Evolutionary conservation across 148 eudicot species (phyloP).

Genomic region (Chenopodium berlandieri): DNA sequence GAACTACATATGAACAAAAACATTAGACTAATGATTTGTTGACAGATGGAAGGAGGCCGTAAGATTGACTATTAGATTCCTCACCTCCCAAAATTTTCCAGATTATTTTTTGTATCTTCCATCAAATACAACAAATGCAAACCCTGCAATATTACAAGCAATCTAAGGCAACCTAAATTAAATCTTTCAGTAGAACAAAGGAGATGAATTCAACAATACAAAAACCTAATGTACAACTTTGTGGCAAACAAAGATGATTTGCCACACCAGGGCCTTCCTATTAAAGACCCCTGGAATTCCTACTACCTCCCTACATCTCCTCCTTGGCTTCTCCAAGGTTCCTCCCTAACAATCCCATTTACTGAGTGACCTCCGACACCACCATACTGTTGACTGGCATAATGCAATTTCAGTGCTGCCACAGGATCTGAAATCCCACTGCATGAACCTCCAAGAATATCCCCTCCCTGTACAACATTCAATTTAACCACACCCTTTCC

Average conservation of each 20-base stretch:
- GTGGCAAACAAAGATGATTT: conserved; percentile 33
- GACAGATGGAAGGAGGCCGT: conserved; percentile 13
- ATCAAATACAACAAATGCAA: conserved; percentile 80
- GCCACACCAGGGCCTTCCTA: conserved; percentile 23
- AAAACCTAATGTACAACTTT: conserved; percentile 59
- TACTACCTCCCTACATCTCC: conserved; percentile 75
- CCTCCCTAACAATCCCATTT: conserved; percentile 16
- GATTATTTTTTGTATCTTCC: conserved; percentile 44
- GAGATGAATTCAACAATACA: conserved; percentile 37
- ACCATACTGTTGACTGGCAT: conserved; percentile 46
- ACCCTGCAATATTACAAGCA: conserved; percentile 45
- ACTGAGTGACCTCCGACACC: conserved; percentile 26
- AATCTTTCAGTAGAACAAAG: conserved; percentile 26
- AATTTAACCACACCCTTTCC: conserved; percentile 38
- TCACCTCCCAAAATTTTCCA: conserved; percentile 33
- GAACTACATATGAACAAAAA: neutral
- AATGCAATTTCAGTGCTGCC: conserved; percentile 73
- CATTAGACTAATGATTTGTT: neutral
- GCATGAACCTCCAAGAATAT: conserved; percentile 37
- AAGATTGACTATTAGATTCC: conserved; percentile 7
- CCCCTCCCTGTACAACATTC: conserved; percentile 50
- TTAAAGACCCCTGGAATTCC: conserved; percentile 24
- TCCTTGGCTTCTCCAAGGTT: conserved; percentile 15
- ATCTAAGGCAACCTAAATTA: conserved; percentile 25
- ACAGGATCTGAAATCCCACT: conserved; percentile 78